Base-by-base conservation (phyloP, 352 stramenopile species). In the Phytophthora hybrid region DNA sequence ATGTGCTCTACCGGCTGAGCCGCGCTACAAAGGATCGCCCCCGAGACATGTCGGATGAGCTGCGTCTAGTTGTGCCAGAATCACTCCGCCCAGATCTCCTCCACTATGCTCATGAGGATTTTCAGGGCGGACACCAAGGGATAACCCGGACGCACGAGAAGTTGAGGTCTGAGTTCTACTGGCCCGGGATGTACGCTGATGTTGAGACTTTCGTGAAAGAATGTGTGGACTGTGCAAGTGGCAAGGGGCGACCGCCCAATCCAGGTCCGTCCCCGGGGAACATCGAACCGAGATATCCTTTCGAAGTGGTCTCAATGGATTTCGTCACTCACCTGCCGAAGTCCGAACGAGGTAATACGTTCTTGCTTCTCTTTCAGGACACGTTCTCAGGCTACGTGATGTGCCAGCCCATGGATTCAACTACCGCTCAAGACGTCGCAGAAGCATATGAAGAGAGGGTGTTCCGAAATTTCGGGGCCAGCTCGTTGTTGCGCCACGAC, bases 401-500 rank as follows among this genome's bases (percentile, higher is more conserved):
- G 67, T 63, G 34, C 26, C 66, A 80, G 10, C 19, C 74, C 0
- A 76, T 82, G 72, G 4, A 1, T 0, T 10, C 14, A 0, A 72
- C 67, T 0, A 63, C 59, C 0, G 71, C 67, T 4, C 61, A 77
- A 9, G 69, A 66, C 3, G 65, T 78, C 0, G 65, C 71, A 0
- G 65, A 80, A 59, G 78, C 62, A 0, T 82, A 79, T 21, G 60
- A 78, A 23, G 46, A 63, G 37, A 47, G 66, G 0, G 67, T 84
- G 8, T 79, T 74, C 63, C 37, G 58, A 5, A 39, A 53, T 3
- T 83, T 77, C 16, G 78, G 76, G 1, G 76, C 78, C 0, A 76
- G 63, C 16, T 19, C 58, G 0, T 0, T 73, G 6, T 69, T 81
- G 2, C 69, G 69, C 0, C 66, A 74, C 7, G 75, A 82, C 21